Conservation (phyloP, 768 basidiomycete species). For the Clitopilus passeckerianus region DNA sequence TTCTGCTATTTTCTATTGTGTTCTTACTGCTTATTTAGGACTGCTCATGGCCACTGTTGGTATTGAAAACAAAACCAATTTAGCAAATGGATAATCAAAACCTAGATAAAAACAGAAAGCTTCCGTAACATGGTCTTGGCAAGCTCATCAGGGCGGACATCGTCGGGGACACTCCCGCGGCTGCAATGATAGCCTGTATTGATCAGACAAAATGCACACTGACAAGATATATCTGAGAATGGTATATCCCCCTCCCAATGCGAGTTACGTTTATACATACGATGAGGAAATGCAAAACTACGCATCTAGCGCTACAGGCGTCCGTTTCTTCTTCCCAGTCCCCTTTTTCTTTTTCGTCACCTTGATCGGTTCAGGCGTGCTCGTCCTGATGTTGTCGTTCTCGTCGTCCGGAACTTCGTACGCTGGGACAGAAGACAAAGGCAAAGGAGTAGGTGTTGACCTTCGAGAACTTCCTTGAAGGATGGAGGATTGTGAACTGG, state of each 20-base stretch:
- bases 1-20: not conserved
- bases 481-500: constrained; percentile 16
- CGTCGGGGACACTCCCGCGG: no score
- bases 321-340: constrained; percentile 67
- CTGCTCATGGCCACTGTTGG: not conserved
- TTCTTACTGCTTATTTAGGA: not conserved
- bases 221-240: no score
- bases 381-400: constrained; percentile 37
- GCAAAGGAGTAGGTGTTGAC: constrained; percentile 28
- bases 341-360: constrained; percentile 71
- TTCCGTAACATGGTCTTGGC: not conserved
- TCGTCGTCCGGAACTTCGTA: constrained; percentile 48
- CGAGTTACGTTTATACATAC: not conserved
- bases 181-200: no score
- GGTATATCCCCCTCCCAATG: no score
- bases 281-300: not conserved
- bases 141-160: no score
- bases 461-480: constrained; percentile 5
- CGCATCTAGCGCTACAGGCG: constrained; percentile 14
- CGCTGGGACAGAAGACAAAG: constrained; percentile 38
- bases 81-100: not conserved
- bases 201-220: no score
- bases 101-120: not conserved
- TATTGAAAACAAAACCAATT: not conserved
- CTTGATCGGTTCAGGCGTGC: constrained; percentile 67